Conservation (phyloP, 202 grass and related monocot genomes). For the Thinopyrum obtusiflorum region DNA sequence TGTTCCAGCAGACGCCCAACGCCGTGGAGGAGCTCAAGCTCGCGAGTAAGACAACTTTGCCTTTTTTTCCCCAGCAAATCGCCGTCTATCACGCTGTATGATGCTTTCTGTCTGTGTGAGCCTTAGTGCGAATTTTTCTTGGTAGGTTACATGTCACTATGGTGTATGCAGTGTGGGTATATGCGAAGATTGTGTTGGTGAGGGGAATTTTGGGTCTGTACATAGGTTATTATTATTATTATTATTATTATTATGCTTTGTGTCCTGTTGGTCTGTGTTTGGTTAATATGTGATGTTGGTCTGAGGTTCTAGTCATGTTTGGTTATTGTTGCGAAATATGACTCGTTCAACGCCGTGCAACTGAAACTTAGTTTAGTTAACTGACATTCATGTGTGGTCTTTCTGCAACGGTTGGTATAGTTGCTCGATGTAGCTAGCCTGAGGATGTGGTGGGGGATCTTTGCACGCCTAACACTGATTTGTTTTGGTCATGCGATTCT, state of each 20-base stretch:
- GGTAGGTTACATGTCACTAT: neutral
- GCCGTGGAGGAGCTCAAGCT: conserved; percentile 73
- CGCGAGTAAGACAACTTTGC: conserved; percentile 56
- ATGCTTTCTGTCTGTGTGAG: neutral
- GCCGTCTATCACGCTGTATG: neutral
- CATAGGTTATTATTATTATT: neutral
- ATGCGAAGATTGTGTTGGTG: neutral
- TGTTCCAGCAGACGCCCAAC: conserved; percentile 75
- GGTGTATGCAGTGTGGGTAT: neutral
- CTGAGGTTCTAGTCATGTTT: neutral
- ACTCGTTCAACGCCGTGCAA: neutral
- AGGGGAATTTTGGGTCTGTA: neutral
- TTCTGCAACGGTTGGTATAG: neutral
- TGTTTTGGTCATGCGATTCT: neutral
- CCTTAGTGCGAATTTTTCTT: neutral
- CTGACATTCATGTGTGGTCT: neutral
- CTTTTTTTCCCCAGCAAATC: no score
- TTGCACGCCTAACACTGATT: neutral
- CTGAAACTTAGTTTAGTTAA: neutral
- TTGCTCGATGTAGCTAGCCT: neutral
- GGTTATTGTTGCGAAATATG: neutral
- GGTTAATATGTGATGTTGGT: neutral
- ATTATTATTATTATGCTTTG: neutral
- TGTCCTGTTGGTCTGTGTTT: neutral
- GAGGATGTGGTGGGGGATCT: neutral